Conservation (phyloP, 768 basidiomycete genomes). For the Psilocybe cyanescens region DNA sequence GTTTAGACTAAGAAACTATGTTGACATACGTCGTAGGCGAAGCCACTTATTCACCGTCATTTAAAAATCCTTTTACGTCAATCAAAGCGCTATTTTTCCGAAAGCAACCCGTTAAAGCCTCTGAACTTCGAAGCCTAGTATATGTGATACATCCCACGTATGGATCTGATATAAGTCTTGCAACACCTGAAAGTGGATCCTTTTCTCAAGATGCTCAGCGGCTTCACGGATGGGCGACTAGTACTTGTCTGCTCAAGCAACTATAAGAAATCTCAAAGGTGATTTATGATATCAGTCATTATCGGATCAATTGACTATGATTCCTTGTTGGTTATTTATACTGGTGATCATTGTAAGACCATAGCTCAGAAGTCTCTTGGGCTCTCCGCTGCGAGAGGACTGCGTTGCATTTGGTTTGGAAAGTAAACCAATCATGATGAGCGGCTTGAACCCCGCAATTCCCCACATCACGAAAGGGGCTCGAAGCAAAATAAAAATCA, state of each 20-base stretch:
- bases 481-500: background rate
- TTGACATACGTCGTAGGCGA: background rate
- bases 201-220: background rate
- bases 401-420: background rate
- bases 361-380: background rate
- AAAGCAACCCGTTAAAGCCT: background rate
- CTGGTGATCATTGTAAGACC: background rate
- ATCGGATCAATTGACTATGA: too few species aligned
- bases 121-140: background rate
- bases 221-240: background rate
- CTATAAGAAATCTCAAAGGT: background rate
- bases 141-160: slow-evolving; percentile 1
- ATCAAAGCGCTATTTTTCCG: slow-evolving; percentile 14
- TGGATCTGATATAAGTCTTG: background rate
- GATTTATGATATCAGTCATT: background rate
- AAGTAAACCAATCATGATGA: background rate
- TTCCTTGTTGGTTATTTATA: too few species aligned
- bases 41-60: background rate
- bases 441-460: slow-evolving; percentile 14
- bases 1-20: slow-evolving; percentile 13
- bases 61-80: slow-evolving; percentile 4
- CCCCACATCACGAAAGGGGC: slow-evolving; percentile 3
- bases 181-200: background rate
- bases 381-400: background rate
- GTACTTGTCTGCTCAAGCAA: too few species aligned